A percentile compares a stretch with the other conserved stretches of the same genome.
Evolutionary conservation across 148 eudicot species (phyloP).

Genomic region (Heliamphora exappendiculata): DNA sequence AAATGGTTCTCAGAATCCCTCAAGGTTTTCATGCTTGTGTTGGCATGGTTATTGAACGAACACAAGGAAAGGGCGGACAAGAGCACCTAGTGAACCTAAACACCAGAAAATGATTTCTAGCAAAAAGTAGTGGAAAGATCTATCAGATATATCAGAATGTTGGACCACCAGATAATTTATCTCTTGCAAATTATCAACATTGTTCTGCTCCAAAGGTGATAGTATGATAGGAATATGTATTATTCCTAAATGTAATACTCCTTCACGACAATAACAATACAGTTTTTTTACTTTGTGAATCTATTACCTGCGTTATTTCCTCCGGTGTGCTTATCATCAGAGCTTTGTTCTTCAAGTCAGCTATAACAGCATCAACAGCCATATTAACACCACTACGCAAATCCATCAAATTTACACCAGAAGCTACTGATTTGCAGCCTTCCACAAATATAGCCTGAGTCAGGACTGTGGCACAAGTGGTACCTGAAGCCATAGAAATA

Average conservation of each 20-base stretch:
- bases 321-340: conserved; percentile 92
- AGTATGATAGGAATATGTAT: not conserved
- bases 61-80: not conserved
- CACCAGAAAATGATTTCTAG: not conserved
- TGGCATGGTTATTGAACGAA: not conserved
- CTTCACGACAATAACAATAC: not conserved
- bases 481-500: conserved; percentile 45
- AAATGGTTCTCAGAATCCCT: not conserved
- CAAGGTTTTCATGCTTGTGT: not conserved
- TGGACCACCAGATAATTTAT: not conserved
- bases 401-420: conserved; percentile 92
- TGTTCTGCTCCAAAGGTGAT: not conserved
- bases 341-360: conserved; percentile 72
- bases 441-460: conserved; percentile 86
- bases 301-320: conserved; percentile 86
- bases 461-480: conserved; percentile 95
- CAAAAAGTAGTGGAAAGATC: not conserved
- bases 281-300: not conserved
- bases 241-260: not conserved
- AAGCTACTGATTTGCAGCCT: conserved; percentile 89
- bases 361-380: conserved; percentile 84
- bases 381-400: conserved; percentile 80
- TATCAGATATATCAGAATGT: not conserved
- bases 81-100: not conserved
- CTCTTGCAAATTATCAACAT: not conserved